These are phyloP conservation scores for Zygoascus biomembranicola DNA, from an alignment of 805 yeast genomes.

Conservation along the genomic window DNA sequence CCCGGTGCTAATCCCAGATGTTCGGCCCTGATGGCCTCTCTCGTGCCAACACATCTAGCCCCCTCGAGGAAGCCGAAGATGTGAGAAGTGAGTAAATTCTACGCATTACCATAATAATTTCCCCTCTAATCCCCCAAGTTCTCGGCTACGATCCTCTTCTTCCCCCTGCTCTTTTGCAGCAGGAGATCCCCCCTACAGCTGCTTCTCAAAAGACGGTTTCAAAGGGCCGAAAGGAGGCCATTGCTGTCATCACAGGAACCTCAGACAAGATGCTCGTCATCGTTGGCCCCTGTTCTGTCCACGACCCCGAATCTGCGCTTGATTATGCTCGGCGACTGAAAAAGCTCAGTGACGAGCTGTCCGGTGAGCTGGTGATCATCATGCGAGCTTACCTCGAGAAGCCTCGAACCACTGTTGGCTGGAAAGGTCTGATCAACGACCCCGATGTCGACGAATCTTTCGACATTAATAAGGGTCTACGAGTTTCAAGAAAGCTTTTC, in stretches of 20 bases:
- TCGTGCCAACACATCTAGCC: constrained; percentile 27
- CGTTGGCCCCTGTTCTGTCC: constrained; percentile 97
- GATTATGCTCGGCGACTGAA: constrained; percentile 74
- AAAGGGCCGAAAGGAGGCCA: constrained; percentile 70
- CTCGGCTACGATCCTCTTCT: constrained; percentile 90
- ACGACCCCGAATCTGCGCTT: constrained; percentile 80
- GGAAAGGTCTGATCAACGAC: constrained; percentile 97
- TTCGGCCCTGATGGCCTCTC: constrained; percentile 32
- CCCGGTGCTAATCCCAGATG: constrained; percentile 14
- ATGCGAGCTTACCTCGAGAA: constrained; percentile 98
- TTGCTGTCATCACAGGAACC: constrained; percentile 59
- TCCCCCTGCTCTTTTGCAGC: constrained; percentile 85
- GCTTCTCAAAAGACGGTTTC: constrained; percentile 54
- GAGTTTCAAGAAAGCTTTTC: constrained; percentile 78
- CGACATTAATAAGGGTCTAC: constrained; percentile 91
- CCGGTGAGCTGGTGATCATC: constrained; percentile 69
- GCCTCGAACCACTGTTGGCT: constrained; percentile 98
- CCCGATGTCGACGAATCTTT: constrained; percentile 90
- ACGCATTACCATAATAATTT: constrained; percentile 33
- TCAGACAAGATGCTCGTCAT: constrained; percentile 82
- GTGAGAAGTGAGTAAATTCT: constrained; percentile 20
- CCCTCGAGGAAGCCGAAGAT: constrained; percentile 57
- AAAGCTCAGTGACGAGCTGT: constrained; percentile 58
- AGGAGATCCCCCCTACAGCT: constrained; percentile 64
- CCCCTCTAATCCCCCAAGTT: constrained; percentile 21